Base-by-base conservation (phyloP, 306 rosid species). In the Fragaria vesca region DNA sequence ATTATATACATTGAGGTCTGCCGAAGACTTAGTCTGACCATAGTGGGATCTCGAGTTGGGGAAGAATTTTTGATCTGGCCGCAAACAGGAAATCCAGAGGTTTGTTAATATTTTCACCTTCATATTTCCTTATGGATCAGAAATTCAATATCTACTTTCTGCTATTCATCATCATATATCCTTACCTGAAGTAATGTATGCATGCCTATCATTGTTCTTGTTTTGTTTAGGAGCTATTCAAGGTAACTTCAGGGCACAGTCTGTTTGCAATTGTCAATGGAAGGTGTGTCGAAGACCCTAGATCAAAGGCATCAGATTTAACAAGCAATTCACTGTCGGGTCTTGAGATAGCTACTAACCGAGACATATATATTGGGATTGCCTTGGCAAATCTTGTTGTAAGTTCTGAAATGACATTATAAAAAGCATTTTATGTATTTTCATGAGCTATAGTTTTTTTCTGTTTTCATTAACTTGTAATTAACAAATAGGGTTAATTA, bases 21-120 rank as follows among this genome's bases (percentile, higher is more conserved):
- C 11, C 62, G 47, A 50, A 73, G 77, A 54, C 77, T 57, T 8
- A 16, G 42, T 55, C 54, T 74, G 77, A 57, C 32, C 8, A 58
- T 74, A 10, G 69, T 58, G 66, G 77, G 77, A 74, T 74, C 77
- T 54, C 69, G 54, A 74, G 42, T 74, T 58, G 77, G 77, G 40
- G 77, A 57, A 57, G 54, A 74, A 6, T 21, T 74, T 38, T 42
- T 57, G 36, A 73, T 73, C 34, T 73, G 77, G 77, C 77, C 77
- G 0, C 77, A 73, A 57, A 73, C 67, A 7, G 68, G 77, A 40
- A 24, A 42, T 60, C 42, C 68, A 5, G 77, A 74, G 77, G 77
- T 58, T 5, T 11, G 54, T 58, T 57, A 4, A 40, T 40, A 42
- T 15, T 40, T 1, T n/a, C 4, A 3, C 40, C 13, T 12, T 70